A percentile compares a stretch with the other conserved stretches of the same genome.
These are phyloP conservation scores for Dentipellis sp. DNA, from an alignment of 768 basidiomycete genomes.

Conservation along the genomic window DNA sequence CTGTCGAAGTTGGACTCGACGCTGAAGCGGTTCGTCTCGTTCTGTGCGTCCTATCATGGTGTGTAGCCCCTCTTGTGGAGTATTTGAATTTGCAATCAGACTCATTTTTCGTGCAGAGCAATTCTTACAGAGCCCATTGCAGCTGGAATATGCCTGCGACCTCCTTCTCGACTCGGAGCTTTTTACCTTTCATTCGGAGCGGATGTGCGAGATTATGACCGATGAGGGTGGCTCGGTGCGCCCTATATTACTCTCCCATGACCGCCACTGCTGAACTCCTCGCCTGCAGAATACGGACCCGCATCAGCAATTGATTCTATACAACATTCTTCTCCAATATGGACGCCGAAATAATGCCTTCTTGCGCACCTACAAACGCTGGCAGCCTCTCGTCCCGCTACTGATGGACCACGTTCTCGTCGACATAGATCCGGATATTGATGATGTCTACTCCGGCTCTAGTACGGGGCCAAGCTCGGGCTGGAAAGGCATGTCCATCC, in stretches of 20 bases:
- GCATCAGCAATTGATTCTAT: constrained; percentile 71
- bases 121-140: constrained; percentile 75
- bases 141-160: constrained; percentile 76
- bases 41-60: constrained; percentile 88
- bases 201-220: constrained; percentile 78
- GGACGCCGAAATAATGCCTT: constrained; percentile 63
- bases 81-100: too few species aligned
- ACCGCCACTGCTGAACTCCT: background rate
- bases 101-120: constrained; percentile 40
- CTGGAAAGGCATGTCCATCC: constrained; percentile 33
- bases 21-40: constrained; percentile 62
- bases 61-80: constrained; percentile 19
- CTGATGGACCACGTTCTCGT: constrained; percentile 80
- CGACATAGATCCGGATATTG: constrained; percentile 71
- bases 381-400: constrained; percentile 72
- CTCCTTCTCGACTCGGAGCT: constrained; percentile 77
- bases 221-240: constrained; percentile 61
- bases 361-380: constrained; percentile 73
- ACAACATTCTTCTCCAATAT: constrained; percentile 65
- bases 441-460: constrained; percentile 32
- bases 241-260: background rate
- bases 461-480: constrained; percentile 21
- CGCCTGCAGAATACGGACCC: constrained; percentile 68
- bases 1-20: constrained; percentile 73
- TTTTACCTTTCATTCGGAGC: constrained; percentile 83